Evolutionary conservation across 2,329 filamentous ascomycete species (phyloP), one percentile per base, ranked within the genome.

Genomic region (Emergomyces pasteurianus): DNA sequence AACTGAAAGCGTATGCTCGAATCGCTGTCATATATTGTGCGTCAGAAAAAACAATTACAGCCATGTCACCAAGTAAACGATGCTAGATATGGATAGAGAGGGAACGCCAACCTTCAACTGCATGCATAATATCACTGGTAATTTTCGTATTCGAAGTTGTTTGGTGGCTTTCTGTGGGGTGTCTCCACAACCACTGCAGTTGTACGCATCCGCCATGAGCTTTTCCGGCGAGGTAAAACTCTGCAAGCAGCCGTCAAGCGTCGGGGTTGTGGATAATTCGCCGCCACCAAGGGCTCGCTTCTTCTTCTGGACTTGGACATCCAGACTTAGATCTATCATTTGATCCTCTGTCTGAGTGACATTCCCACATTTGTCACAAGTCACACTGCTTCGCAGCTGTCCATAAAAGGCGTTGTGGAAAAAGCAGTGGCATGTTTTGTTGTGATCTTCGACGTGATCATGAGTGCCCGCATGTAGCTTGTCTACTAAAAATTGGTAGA

Each of bases 401-500:
- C 94, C 94, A 72, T 92, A 95, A 70, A 96, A 96, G 0, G 90
- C 92, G 70, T 92, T 89, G 72, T 97, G 94, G 67, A 97, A 88
- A 68, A 97, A 89, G 74, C 92, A 99, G 62, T 86, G 84, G 78
- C 94, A 97, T 66, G 70, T 76, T 58, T 74, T 73, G 21, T 72
- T 70, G 49, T 73, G 69, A 67, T 78, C 82, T 69, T 85, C 86
- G 46, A 83, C 82, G 65, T 89, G 86, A 16, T 86, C 86, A 67
- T 92, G 94, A 47, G 90, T 79, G 10, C 77, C 83, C 70, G 88
- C 85, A 71, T 96, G 92, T 18, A 99, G 81, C 68, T 94, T 89
- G 76, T 96, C 92, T 42, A 95, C 87, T 40, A 97, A 83, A 70
- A 95, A 96, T 71, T 96, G 91, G 73, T 96, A 95, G 75, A 95